Percentiles rank a stretch among this genome's conserved stretches.
phyloP scores from a whole-genome alignment of 371 early-diverging fungal genomes.

The Phascolomyces articulosus region DNA sequence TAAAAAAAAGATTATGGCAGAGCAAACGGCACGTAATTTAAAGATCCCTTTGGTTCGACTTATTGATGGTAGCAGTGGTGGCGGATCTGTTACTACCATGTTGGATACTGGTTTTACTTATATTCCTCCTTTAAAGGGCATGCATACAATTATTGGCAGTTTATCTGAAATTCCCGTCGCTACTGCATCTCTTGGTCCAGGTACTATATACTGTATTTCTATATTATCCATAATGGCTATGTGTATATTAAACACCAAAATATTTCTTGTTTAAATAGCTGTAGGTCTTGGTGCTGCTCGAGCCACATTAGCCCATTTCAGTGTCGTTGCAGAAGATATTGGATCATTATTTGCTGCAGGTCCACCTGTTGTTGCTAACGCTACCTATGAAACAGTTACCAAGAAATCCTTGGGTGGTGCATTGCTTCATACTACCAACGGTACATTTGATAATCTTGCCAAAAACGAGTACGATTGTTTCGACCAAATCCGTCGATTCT shows the following conservation, averaged over 20 bases:
- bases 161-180: constrained; percentile 47
- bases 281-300: constrained; percentile 49
- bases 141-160: constrained; percentile 46
- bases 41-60: constrained; percentile 46
- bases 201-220: no score
- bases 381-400: constrained; percentile 43
- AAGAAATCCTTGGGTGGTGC: constrained; percentile 45
- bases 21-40: constrained; percentile 40
- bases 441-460: constrained; percentile 47
- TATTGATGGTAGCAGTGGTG: constrained; percentile 52
- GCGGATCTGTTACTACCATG: constrained; percentile 37
- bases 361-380: constrained; percentile 47
- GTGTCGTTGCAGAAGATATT: constrained; percentile 34
- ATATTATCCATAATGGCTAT: no score
- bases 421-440: constrained; percentile 39
- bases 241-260: no score
- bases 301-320: constrained; percentile 47
- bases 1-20: constrained; percentile 21
- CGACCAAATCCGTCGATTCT: constrained; percentile 37
- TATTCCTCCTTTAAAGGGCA: constrained; percentile 47
- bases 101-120: constrained; percentile 41
- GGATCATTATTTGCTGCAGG: constrained; percentile 50
- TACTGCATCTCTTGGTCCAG: constrained; percentile 45
- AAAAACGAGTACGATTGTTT: constrained; percentile 43
- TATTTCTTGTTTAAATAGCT: constrained; percentile 15